Conservation (phyloP, 352 stramenopile species). For the Phytophthora hybrid region DNA sequence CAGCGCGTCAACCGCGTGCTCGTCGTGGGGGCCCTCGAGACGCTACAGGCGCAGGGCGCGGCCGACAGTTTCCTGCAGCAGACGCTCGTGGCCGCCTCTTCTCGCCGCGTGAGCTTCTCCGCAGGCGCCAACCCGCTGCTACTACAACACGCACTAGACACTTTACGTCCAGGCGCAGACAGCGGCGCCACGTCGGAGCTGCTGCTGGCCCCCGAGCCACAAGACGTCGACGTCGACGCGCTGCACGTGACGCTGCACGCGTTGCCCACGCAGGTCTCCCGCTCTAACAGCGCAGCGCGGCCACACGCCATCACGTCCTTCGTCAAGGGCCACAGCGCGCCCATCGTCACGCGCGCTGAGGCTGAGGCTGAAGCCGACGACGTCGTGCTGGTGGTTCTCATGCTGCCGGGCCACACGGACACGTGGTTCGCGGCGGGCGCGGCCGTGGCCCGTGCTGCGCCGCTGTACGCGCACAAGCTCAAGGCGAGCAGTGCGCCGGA, state of each 20-base stretch:
- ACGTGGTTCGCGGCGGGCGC: conserved; percentile 68
- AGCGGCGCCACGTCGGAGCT: conserved; percentile 55
- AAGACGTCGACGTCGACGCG: conserved; percentile 20
- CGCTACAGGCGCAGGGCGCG: conserved; percentile 44
- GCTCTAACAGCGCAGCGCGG: conserved; percentile 74
- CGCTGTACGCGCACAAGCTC: conserved; percentile 66
- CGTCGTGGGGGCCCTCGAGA: conserved; percentile 58
- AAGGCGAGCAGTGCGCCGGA: conserved; percentile 51
- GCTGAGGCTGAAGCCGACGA: conserved; percentile 29
- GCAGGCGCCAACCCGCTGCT: conserved; percentile 49
- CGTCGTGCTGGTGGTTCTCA: conserved; percentile 63
- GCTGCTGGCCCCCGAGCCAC: conserved; percentile 47
- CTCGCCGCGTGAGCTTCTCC: conserved; percentile 36
- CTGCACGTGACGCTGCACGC: conserved; percentile 65
- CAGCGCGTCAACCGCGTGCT: conserved; percentile 64
- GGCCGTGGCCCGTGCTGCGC: conserved; percentile 59
- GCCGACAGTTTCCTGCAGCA: conserved; percentile 49
- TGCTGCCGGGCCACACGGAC: conserved; percentile 57
- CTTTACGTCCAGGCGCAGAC: conserved; percentile 53
- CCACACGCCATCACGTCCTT: conserved; percentile 81
- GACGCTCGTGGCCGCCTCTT: conserved; percentile 39
- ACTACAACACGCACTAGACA: conserved; percentile 57
- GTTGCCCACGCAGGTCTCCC: conserved; percentile 68
- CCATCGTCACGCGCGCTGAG: conserved; percentile 8
- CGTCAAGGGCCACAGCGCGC: conserved; percentile 57